Evolutionary conservation across 345 rosid species (phyloP), one percentile per base, ranked within the genome.

Genomic region (Camelina laxa): DNA sequence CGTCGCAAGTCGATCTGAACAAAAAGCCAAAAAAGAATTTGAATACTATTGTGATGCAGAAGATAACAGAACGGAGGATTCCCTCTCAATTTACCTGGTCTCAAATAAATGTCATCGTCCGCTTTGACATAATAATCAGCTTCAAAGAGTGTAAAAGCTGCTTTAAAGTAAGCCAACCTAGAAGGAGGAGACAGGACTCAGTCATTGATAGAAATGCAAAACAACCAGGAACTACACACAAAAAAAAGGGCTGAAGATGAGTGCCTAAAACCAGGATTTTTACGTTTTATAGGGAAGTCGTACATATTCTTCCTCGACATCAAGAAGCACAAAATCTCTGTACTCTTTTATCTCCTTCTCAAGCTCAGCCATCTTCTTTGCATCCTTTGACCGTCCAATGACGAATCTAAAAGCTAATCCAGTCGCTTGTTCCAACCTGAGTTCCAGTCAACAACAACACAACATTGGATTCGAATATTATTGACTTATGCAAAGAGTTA

Each of bases 341-440:
- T 86, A 82, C 54, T 82, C 80, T 24, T 81, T 81, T 1, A 89
- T 84, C 82, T 92, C 97, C 49, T 82, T 73, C 65, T 84, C 75
- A 49, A 92, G 92, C 75, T 65, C 74, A 42, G 84, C 77, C 96
- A 90, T 92, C 84, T 87, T 89, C 68, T 72, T 78, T 16, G 63
- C 73, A 83, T 87, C 86, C 61, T 86, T 92, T 4, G 96, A 80
- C 69, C 81, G 73, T 68, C 96, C 97, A 71, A 88, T 89, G 5
- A 92, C 90, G 45, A 89, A 92, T 69, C 96, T 86, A 76, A 86
- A 89, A 47, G 92, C 89, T 61, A 92, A 79, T 59, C 93, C 96
- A 21, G 97, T 92, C 41, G 96, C 91, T 74, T 92, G 93, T 84
- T 92, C 97, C 84, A 92, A 80, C 79, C 96, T 92, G 14, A 48